A percentile compares a stretch with the other conserved stretches of the same genome.
Evolutionary conservation across 306 rosid species (phyloP).

Genomic region (Trichosanthes truncata): DNA sequence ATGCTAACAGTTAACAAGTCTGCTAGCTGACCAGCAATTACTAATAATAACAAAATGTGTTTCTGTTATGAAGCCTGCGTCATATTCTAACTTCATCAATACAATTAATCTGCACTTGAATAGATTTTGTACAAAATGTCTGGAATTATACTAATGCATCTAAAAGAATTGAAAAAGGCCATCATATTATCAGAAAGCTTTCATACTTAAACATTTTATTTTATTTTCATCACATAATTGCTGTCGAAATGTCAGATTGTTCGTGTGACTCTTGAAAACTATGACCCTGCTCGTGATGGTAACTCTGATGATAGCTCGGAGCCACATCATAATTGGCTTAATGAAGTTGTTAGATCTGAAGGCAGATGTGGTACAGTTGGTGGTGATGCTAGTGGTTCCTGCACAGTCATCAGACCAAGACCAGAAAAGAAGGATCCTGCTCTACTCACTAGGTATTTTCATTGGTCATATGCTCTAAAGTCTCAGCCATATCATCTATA

Average conservation of each 20-base stretch:
- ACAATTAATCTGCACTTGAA: neutral
- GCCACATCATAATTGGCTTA: conserved; percentile 85
- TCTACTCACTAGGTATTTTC: conserved; percentile 45
- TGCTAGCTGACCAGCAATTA: neutral
- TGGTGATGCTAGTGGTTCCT: conserved; percentile 34
- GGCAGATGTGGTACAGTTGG: conserved; percentile 48
- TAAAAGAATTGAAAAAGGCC: neutral
- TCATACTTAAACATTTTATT: neutral
- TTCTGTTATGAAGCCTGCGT: neutral
- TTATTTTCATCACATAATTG: neutral
- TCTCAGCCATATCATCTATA: neutral
- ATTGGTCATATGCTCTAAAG: neutral
- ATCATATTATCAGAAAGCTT: neutral
- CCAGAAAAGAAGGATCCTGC: conserved; percentile 77
- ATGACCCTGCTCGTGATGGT: conserved; percentile 35
- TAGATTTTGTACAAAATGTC: neutral
- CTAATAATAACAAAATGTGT: neutral
- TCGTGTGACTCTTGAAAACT: conserved; percentile 58
- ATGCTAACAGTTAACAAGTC: neutral
- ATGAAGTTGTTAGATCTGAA: conserved; percentile 83
- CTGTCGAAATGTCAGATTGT: conserved; percentile 43
- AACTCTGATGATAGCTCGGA: conserved; percentile 36
- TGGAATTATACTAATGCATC: neutral
- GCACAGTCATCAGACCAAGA: conserved; percentile 43
- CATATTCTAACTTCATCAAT: neutral